phyloP scores from a whole-genome alignment of 306 rosid species.

The Mimosa pudica region DNA sequence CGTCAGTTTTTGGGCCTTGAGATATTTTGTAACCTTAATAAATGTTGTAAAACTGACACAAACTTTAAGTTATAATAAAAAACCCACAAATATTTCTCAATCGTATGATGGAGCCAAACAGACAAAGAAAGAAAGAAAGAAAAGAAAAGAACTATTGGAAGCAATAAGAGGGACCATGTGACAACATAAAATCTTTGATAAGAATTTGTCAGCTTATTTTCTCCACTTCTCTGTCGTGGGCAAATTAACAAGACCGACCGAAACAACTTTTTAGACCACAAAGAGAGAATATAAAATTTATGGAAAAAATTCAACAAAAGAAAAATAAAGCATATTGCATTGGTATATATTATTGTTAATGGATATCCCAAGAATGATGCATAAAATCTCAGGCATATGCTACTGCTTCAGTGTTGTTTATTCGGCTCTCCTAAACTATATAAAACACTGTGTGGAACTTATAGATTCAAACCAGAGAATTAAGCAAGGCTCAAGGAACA shows the following conservation, averaged over 20 bases:
- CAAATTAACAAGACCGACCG: conserved; percentile 15
- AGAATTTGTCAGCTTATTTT: conserved; percentile 26
- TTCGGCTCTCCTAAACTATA: conserved; percentile 34
- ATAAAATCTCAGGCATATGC: conserved; percentile 42
- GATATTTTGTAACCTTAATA: too few relatives aligned
- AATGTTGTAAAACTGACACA: too few relatives aligned
- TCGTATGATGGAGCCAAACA: neutral
- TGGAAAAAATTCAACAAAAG: conserved; percentile 23
- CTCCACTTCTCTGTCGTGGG: conserved; percentile 28
- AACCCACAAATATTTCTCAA: too few relatives aligned
- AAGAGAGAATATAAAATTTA: conserved; percentile 17
- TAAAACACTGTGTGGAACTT: conserved; percentile 1
- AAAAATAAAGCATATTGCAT: neutral
- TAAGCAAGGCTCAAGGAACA: neutral
- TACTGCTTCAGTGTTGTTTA: conserved; percentile 37
- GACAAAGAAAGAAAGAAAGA: neutral
- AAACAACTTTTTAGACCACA: conserved; percentile 20
- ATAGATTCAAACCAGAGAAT: neutral
- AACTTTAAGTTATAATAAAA: neutral
- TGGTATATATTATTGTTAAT: conserved; percentile 1
- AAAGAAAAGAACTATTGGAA: neutral
- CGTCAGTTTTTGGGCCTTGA: too few relatives aligned
- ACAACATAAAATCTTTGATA: neutral
- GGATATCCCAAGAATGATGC: conserved; percentile 38
- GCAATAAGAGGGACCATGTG: conserved; percentile 20